Evolutionary conservation across 495 filamentous ascomycete species (phyloP).

Genomic region (Articulospora tetracladia): DNA sequence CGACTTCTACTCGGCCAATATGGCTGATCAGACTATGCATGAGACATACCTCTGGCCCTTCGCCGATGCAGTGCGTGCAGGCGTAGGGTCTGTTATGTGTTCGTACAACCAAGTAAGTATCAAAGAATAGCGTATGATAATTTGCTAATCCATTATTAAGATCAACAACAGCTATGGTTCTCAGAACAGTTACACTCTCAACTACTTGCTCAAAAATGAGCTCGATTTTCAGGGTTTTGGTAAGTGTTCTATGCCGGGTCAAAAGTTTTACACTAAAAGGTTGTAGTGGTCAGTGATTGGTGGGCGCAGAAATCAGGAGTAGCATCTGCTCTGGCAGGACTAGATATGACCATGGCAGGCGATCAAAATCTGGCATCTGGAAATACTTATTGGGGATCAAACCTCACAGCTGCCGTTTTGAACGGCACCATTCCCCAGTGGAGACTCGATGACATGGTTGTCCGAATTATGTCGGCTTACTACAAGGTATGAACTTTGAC

Average conservation of each 20-base stretch:
- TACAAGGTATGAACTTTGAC: slow-evolving; percentile 60
- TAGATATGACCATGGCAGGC: slow-evolving; percentile 96
- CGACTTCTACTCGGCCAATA: slow-evolving; percentile 72
- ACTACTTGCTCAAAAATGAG: slow-evolving; percentile 85
- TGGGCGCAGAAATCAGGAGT: slow-evolving; percentile 83
- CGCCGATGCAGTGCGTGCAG: slow-evolving; percentile 69
- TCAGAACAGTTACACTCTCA: slow-evolving; percentile 69
- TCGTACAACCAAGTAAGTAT: slow-evolving; percentile 68
- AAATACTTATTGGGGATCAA: slow-evolving; percentile 76
- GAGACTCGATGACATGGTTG: slow-evolving; percentile 89
- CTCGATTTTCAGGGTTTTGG: slow-evolving; percentile 89
- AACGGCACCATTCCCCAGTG: slow-evolving; percentile 91
- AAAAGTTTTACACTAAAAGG: slow-evolving; percentile 3
- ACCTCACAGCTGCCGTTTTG: slow-evolving; percentile 78
- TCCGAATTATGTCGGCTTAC: slow-evolving; percentile 86
- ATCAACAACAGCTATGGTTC: slow-evolving; percentile 70
- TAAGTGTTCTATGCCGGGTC: slow-evolving; percentile 11
- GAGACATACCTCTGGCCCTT: slow-evolving; percentile 93
- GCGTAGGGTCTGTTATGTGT: slow-evolving; percentile 88
- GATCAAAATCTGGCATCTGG: slow-evolving; percentile 73
- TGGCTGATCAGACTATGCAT: slow-evolving; percentile 93
- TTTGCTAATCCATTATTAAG: slow-evolving; percentile 5
- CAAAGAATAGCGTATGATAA: background rate
- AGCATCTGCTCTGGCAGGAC: slow-evolving; percentile 70
- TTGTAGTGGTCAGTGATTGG: slow-evolving; percentile 78